phyloP scores from a whole-genome alignment of 352 stramenopile species.

The Pythium utonaiense region DNA sequence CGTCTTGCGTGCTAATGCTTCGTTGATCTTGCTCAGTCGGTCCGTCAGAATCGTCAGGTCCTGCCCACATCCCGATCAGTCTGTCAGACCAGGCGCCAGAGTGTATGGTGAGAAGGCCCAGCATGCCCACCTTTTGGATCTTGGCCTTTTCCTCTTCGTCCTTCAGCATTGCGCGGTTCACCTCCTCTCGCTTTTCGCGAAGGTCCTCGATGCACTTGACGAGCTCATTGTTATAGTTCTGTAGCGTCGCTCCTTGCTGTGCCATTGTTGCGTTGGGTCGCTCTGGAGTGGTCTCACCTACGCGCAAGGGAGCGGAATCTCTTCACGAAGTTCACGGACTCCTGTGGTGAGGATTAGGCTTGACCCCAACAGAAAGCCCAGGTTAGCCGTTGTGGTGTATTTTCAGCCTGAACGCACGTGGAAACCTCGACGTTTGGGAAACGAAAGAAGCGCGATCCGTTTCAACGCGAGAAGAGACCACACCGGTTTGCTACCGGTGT shows the following conservation, averaged over 20 bases:
- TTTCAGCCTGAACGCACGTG: neutral
- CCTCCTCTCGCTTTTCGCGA: conserved; percentile 89
- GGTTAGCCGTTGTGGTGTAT: neutral
- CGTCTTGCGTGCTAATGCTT: conserved; percentile 86
- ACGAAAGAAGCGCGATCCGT: neutral
- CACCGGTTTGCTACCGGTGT: neutral
- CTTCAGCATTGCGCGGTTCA: conserved; percentile 91
- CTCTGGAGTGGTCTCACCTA: neutral
- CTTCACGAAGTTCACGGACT: neutral
- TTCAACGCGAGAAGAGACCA: neutral
- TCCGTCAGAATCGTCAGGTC: conserved; percentile 91
- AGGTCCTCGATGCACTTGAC: conserved; percentile 95
- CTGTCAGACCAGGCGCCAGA: neutral
- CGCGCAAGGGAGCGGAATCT: neutral
- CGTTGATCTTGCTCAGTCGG: conserved; percentile 90
- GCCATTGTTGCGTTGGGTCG: conserved; percentile 42
- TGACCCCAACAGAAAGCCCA: neutral
- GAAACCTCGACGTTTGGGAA: neutral
- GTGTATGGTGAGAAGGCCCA: neutral
- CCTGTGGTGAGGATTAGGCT: neutral
- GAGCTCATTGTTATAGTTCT: conserved; percentile 96
- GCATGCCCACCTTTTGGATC: conserved; percentile 83
- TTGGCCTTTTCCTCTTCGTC: conserved; percentile 94
- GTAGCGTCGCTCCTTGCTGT: conserved; percentile 90
- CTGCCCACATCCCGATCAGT: conserved; percentile 16